Base-by-base conservation (phyloP, 148 eudicot genomes). In the Simmondsia chinensis region DNA sequence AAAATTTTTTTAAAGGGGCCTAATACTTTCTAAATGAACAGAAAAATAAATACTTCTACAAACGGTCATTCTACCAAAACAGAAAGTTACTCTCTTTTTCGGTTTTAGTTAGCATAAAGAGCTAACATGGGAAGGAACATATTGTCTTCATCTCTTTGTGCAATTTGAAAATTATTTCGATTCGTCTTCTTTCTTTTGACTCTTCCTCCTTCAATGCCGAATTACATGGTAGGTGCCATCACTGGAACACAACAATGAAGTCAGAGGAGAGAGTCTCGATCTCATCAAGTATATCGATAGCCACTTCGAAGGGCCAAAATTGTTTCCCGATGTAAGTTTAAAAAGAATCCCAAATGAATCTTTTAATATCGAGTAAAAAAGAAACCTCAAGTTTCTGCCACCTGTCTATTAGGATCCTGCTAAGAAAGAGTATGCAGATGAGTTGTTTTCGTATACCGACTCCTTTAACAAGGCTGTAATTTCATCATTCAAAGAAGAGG, bases 221-320 rank as follows among this genome's bases (percentile, higher is more conserved):
- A 26, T 37, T 43, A 26, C 57, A 24, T 33, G 64, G 34, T 60
- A 83, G 94, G 94, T 83, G 31, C 94, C 94, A 37, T 43, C 83
- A 15, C 41, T 83, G 50, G 94, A 80, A 56, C 82, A 83, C 65
- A 83, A 83, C 59, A 80, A 80, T 55, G 72, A 74, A 61, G 81
- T 83, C 19, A 74, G 60, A 56, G 88, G 87, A 48, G 94, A 83
- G 56, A 76, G 82, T 54, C 87, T 83, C 53, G 88, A 83, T 63
- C 43, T 83, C 27, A 65, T 83, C 4, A 72, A 65, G 27, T 83
- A 73, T 68, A 66, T 83, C 15, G 88, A 83, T 36, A 63, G 45
- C 18, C 71, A 69, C 52, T 83, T 83, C 47, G 82, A 80, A 80
- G 94, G 94, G 39, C 84, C 84, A 33, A 55, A 76, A 30, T 74